Base-by-base conservation (phyloP, 2,329 filamentous ascomycete species). In the Paraphoma chrysanthemicola region DNA sequence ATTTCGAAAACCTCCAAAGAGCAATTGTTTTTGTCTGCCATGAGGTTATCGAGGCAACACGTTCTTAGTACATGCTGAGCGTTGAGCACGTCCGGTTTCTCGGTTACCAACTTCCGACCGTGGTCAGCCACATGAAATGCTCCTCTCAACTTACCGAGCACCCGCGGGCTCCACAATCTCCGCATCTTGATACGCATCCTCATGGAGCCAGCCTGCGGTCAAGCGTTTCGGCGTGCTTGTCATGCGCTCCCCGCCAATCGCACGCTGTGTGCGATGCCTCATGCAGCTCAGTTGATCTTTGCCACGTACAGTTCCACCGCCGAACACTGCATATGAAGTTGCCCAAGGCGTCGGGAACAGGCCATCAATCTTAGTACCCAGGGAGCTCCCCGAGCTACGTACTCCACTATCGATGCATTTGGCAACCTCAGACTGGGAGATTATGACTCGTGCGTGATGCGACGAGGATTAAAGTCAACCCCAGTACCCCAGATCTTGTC, bases 51-150 rank as follows among this genome's bases (percentile, higher is more conserved):
- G 23, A 23, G 23, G 23, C 23, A 23, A 23, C 23, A 23, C 23
- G 23, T 23, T 23, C 23, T 23, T 5, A 23, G 3, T 23, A 23
- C 23, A 3, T 23, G 33, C 33, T 10, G 33, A 36, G 3, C 33
- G 33, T 36, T 36, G 33, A 36, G 14, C 23, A 14, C 14, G 33
- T 43, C 31, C n/a, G 44, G 50, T 18, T 30, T 50, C 36, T 48
- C 54, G 60, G 57, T 28, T 56, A 63, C 48, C 54, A 41, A 59
- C 48, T 54, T 43, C 58, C 58, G 57, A 45, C 14, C 45, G 29
- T 30, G 16, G 31, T 29, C 33, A 51, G 48, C 51, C 44, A 48
- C 50, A 48, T 28, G 30, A 44, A 43, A 23, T 7, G 3, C 39
- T 23, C 38, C 41, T n/a, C 28, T 10, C 12, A 30, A 18, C 17